A percentile compares a stretch with the other conserved stretches of the same genome.
These are phyloP conservation scores for Lyophyllum shimeji DNA, from an alignment of 768 basidiomycete species.

Conservation along the genomic window DNA sequence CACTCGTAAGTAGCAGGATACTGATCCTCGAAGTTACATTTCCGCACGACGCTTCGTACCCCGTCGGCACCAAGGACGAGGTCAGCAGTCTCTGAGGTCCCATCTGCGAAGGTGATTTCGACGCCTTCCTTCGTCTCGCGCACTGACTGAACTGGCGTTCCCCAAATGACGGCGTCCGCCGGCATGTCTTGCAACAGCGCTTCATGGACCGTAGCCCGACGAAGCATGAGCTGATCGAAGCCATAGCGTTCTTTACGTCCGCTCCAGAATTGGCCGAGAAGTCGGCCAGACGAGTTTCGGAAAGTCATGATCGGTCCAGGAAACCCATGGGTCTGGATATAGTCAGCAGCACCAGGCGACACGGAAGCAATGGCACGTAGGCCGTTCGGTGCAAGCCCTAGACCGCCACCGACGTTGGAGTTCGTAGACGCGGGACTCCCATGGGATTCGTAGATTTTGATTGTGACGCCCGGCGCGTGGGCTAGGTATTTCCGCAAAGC, in stretches of 20 bases:
- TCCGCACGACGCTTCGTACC: conserved; percentile 33
- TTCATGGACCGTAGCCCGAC: conserved; percentile 33
- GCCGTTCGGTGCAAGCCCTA: conserved; percentile 40
- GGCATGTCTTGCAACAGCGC: conserved; percentile 29
- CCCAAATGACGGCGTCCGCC: conserved; percentile 29
- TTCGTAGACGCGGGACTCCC: conserved; percentile 24
- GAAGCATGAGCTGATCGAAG: conserved; percentile 30
- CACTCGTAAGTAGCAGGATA: conserved; percentile 29
- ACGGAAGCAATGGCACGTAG: conserved; percentile 32
- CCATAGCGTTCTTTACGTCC: conserved; percentile 32
- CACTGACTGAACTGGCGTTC: conserved; percentile 25
- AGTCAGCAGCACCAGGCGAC: conserved; percentile 26
- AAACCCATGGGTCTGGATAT: conserved; percentile 24
- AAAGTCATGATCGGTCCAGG: conserved; percentile 10
- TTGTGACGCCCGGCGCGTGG: conserved; percentile 2
- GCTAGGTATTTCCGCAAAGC: conserved; percentile 32
- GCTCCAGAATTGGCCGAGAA: conserved; percentile 28
- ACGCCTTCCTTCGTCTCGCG: conserved; percentile 26
- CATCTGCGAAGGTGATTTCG: conserved; percentile 28
- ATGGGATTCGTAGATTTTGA: conserved; percentile 33
- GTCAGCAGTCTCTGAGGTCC: conserved; percentile 31
- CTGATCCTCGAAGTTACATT: conserved; percentile 28
- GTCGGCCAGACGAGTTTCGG: conserved; percentile 31
- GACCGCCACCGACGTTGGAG: conserved; percentile 31
- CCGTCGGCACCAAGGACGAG: conserved; percentile 42